phyloP scores from a whole-genome alignment of 2,329 filamentous ascomycete species.

The Verticillium nonalfalfae region DNA sequence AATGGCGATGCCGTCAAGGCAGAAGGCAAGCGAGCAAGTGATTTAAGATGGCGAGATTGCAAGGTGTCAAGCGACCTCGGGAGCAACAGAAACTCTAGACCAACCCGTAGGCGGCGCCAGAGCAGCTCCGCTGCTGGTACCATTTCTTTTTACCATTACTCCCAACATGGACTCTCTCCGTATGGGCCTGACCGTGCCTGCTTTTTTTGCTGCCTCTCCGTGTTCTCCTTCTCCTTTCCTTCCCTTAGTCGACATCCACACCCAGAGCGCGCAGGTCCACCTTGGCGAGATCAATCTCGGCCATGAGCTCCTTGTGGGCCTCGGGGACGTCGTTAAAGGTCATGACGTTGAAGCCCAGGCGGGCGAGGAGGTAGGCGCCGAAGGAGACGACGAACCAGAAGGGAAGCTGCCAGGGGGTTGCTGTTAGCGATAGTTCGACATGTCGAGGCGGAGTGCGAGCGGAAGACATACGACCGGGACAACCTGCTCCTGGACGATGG shows the following conservation, averaged over 20 bases:
- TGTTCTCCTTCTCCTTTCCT: background rate
- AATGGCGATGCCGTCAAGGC: background rate
- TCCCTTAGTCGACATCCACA: slow-evolving; percentile 65
- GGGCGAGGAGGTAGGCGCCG: slow-evolving; percentile 85
- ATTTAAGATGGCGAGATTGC: background rate
- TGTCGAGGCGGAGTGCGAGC: background rate
- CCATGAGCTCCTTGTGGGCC: slow-evolving; percentile 83
- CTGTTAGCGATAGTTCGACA: slow-evolving; percentile 2
- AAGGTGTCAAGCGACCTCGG: background rate
- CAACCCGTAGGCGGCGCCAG: background rate
- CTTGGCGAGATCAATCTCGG: slow-evolving; percentile 74
- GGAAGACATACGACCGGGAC: slow-evolving; percentile 71
- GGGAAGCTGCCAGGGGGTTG: slow-evolving; percentile 58
- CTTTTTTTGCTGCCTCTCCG: background rate
- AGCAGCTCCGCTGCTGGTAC: too few species aligned
- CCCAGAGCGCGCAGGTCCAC: slow-evolving; percentile 66
- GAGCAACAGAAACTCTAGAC: background rate
- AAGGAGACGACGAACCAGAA: slow-evolving; percentile 90
- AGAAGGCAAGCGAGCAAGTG: background rate
- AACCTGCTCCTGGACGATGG: slow-evolving; percentile 73
- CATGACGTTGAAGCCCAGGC: slow-evolving; percentile 85
- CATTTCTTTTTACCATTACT: background rate
- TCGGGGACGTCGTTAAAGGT: slow-evolving; percentile 95
- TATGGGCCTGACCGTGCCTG: background rate
- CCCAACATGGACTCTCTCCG: background rate